phyloP scores from a whole-genome alignment of 345 rosid species.

The Populus alba region DNA sequence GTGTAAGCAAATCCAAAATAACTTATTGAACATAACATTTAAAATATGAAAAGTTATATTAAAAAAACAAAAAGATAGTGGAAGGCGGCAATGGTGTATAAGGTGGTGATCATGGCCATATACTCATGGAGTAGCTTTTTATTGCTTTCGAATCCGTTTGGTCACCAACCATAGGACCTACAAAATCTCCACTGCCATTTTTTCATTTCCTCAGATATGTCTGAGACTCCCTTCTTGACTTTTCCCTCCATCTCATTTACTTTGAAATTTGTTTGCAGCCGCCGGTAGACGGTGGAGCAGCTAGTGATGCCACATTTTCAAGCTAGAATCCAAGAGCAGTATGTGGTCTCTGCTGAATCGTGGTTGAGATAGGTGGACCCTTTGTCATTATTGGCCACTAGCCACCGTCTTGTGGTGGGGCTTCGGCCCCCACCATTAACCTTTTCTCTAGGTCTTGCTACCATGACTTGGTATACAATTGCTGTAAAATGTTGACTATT shows the following conservation, averaged over 20 bases:
- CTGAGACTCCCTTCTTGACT: neutral
- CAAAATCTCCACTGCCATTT: neutral
- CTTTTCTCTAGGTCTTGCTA: neutral
- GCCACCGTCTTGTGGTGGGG: neutral
- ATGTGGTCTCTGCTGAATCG: neutral
- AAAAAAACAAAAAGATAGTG: neutral
- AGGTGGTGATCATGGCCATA: neutral
- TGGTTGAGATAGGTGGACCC: neutral
- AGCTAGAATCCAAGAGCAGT: neutral
- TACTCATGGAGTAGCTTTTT: neutral
- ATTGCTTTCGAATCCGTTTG: neutral
- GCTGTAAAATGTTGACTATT: neutral
- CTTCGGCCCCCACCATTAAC: neutral
- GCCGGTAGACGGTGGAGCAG: neutral
- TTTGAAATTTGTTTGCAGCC: neutral
- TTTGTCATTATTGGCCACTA: neutral
- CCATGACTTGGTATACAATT: neutral
- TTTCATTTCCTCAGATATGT: neutral
- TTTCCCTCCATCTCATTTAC: neutral
- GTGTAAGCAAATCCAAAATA: too few relatives aligned
- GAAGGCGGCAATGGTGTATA: neutral
- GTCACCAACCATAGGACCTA: conserved; percentile 3
- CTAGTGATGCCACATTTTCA: neutral
- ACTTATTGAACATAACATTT: too few relatives aligned
- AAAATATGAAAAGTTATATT: too few relatives aligned